Evolutionary conservation across 2,329 filamentous ascomycete genomes (phyloP).

Genomic region (Talaromyces verruculosus): DNA sequence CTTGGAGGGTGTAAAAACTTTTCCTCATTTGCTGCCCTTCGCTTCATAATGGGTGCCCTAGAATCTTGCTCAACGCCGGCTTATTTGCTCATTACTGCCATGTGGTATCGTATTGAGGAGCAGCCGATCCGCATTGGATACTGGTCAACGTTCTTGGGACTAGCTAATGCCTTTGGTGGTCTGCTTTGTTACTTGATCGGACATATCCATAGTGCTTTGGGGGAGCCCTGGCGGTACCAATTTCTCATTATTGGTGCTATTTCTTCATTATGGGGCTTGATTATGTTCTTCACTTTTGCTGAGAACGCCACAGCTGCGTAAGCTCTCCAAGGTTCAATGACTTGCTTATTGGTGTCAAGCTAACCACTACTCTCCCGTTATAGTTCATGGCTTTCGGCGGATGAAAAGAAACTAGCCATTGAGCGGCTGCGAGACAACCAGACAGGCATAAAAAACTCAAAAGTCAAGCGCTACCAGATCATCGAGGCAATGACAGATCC

Average conservation of each 20-base stretch:
- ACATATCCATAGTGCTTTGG: neutral
- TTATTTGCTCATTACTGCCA: conserved; percentile 50
- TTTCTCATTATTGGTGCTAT: neutral
- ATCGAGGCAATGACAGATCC: neutral
- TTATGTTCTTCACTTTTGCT: neutral
- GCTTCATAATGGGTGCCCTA: conserved; percentile 61
- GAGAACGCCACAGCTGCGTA: neutral
- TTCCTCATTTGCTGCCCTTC: conserved; percentile 51
- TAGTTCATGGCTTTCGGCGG: neutral
- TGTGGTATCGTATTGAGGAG: conserved; percentile 56
- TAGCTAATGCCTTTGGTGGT: conserved; percentile 3
- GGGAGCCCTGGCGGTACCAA: neutral
- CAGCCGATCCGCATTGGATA: conserved; percentile 53
- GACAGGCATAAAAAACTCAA: neutral
- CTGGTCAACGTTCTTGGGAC: conserved; percentile 40
- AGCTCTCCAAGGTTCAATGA: neutral
- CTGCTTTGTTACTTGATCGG: conserved; percentile 6
- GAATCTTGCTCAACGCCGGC: conserved; percentile 44
- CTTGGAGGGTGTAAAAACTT: conserved; percentile 47
- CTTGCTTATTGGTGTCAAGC: neutral
- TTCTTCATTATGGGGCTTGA: neutral
- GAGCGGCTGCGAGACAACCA: neutral
- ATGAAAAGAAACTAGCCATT: neutral
- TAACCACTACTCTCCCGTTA: neutral
- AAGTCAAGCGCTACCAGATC: neutral